A percentile compares a stretch with the other conserved stretches of the same genome.
phyloP scores from a whole-genome alignment of 1,284 basidiomycete genomes.

The Gomphus bonarii region DNA sequence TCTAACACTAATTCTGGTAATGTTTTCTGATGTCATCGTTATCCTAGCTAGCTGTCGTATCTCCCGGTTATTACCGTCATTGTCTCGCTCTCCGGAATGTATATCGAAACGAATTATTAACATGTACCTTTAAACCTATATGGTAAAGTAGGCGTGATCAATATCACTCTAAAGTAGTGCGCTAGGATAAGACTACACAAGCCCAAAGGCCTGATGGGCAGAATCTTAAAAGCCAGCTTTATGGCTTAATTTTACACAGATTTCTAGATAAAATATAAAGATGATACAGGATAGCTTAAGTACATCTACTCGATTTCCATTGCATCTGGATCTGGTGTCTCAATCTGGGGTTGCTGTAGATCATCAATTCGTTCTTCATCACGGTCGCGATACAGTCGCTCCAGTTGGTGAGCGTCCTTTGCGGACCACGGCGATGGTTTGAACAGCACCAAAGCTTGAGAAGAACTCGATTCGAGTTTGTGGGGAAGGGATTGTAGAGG shows the following conservation, averaged over 20 bases:
- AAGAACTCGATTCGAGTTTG: conserved; percentile 17
- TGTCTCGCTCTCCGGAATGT: neutral
- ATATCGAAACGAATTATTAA: neutral
- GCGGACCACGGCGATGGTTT: conserved; percentile 28
- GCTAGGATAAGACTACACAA: neutral
- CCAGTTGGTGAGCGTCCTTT: conserved; percentile 15
- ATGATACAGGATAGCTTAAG: neutral
- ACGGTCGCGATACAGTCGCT: conserved; percentile 8
- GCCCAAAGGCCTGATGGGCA: neutral
- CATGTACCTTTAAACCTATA: neutral
- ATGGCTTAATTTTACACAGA: neutral
- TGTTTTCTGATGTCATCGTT: neutral
- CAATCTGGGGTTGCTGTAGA: neutral
- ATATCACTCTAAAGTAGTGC: neutral
- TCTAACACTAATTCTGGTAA: neutral
- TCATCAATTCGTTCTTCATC: neutral
- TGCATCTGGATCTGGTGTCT: neutral
- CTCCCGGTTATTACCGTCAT: neutral
- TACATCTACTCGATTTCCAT: conserved; percentile 13
- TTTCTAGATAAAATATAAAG: neutral
- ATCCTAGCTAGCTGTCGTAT: conserved; percentile 2
- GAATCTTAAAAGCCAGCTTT: neutral
- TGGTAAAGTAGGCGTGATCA: neutral
- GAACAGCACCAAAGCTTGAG: conserved; percentile 51
- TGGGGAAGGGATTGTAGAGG: conserved; percentile 13